These are phyloP conservation scores for Verticillium dahliae DNA, from an alignment of 2,329 filamentous ascomycete genomes.

Conservation along the genomic window DNA sequence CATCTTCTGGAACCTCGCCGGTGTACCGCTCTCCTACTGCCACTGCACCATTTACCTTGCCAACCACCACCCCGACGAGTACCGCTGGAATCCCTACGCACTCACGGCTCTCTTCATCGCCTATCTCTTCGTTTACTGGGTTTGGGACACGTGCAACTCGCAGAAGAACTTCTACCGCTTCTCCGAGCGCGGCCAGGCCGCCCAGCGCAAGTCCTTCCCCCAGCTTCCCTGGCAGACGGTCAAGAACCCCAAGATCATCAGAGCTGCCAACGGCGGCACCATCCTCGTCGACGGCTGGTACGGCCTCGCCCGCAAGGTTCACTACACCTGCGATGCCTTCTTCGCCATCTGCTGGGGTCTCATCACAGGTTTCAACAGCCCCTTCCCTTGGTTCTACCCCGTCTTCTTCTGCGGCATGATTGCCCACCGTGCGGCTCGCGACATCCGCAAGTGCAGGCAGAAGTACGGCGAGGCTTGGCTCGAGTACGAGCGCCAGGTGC, in stretches of 20 bases:
- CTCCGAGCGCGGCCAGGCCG: constrained; percentile 64
- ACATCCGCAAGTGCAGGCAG: constrained; percentile 66
- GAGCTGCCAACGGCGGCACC: constrained; percentile 64
- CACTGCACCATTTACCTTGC: constrained; percentile 89
- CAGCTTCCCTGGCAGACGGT: constrained; percentile 85
- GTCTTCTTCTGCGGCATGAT: constrained; percentile 79
- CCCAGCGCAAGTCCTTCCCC: constrained; percentile 75
- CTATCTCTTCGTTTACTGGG: constrained; percentile 83
- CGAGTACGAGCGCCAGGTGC: constrained; percentile 73
- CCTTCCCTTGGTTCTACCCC: constrained; percentile 87
- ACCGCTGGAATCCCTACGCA: constrained; percentile 67
- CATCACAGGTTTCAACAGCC: constrained; percentile 74
- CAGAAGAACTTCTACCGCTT: constrained; percentile 92
- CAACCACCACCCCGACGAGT: constrained; percentile 71
- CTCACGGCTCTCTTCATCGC: constrained; percentile 57
- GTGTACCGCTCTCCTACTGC: constrained; percentile 86
- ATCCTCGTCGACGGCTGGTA: constrained; percentile 84
- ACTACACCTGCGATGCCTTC: constrained; percentile 75
- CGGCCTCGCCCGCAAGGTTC: constrained; percentile 33
- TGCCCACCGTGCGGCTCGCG: constrained; percentile 66
- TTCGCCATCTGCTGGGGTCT: constrained; percentile 74
- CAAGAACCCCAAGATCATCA: constrained; percentile 73
- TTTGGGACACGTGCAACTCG: constrained; percentile 88
- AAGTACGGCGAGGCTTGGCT: constrained; percentile 80
- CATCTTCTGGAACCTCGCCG: constrained; percentile 94